Base-by-base conservation (phyloP, 768 basidiomycete genomes). In the Serendipita sp. region DNA sequence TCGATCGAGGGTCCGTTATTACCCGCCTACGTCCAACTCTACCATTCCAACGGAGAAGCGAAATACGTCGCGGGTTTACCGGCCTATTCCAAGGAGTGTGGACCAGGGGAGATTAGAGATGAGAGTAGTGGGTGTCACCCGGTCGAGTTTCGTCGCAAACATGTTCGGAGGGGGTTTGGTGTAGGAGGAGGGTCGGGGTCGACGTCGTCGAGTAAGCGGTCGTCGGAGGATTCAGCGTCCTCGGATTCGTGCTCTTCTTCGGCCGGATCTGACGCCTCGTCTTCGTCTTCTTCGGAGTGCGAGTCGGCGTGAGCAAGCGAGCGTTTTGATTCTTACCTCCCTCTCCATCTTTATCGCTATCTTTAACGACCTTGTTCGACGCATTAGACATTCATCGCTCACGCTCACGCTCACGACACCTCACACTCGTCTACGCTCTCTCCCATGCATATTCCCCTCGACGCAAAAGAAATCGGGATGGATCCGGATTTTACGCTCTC, bases 11-110 rank as follows among this genome's bases (percentile, higher is more conserved):
- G 53, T n/a, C n/a, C n/a, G n/a, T n/a, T n/a, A 9, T 64, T 68
- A 24, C 90, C 89, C 1, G 79, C 83, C 3, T 91, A 91, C 69
- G 88, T 85, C 3, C 86, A 89, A 66, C 76, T 91, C 20, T 91
- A 84, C 72, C 74, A 90, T 68, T 68, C 75, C 17, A 86, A 87
- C 66, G 89, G 90, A n/a, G 84, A 88, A n/a, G 53, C 53, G 4
- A 58, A 58, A 31, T 58, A 58, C 53, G 30, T 31, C n/a, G 53
- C 22, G 9, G 53, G n/a, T 31, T 31, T 58, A 22, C 53, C 53
- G 22, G 53, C 53, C 11, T 58, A 58, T 33, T 58, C 53, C 9
- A 58, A 58, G 31, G 53, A 58, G 31, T 58, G 53, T 31, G 22
- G 53, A 28, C 53, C 53, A 4, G 53, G 53, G 9, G 53, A 58